Evolutionary conservation across 2,329 filamentous ascomycete species (phyloP), one percentile per base, ranked within the genome.

Genomic region (Diplodia mutila): DNA sequence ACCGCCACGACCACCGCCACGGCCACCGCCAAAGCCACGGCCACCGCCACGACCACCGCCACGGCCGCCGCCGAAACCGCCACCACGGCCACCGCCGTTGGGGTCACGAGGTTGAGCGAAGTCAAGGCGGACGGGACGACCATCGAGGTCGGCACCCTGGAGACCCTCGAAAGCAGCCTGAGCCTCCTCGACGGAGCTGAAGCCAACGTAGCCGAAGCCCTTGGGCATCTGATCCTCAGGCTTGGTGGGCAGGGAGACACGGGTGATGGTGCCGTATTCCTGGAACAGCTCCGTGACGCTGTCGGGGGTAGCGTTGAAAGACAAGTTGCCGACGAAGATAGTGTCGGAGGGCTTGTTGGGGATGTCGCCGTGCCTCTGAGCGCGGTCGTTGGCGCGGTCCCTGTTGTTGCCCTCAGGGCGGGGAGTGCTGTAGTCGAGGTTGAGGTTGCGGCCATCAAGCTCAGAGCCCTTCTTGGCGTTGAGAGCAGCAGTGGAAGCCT

Each of bases 171-270:
- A 88, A 27, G 89, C 94, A 74, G 84, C 82, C 82, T 90, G 91
- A 75, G 94, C 92, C 75, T 97, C 93, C 32, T 97, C 93, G 70
- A 95, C 80, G 21, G 90, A 91, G 73, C 84, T 83, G 85, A 94
- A 97, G 76, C 90, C 90, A 71, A 97, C 90, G 78, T 97, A 97
- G 66, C 92, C 94, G 80, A 96, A 97, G 68, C 94, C 94, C 89
- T 97, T 97, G 77, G 90, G 89, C 73, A 89, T 87, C 71, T 93
- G 93, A 70, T 89, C 89, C 69, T 97, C 93, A 79, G 89, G 88
- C 79, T 97, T 92, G 69, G 94, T 97, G 63, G 94, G 94, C 70
- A 97, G 89, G 76, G 93, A 91, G 75, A 97, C 88, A 77, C 91
- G 91, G 75, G 90, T 87, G 77, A 95, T 88, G 77, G 84, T 85